Conservation (phyloP, 331 rosid species). For the Spiraea crenata region DNA sequence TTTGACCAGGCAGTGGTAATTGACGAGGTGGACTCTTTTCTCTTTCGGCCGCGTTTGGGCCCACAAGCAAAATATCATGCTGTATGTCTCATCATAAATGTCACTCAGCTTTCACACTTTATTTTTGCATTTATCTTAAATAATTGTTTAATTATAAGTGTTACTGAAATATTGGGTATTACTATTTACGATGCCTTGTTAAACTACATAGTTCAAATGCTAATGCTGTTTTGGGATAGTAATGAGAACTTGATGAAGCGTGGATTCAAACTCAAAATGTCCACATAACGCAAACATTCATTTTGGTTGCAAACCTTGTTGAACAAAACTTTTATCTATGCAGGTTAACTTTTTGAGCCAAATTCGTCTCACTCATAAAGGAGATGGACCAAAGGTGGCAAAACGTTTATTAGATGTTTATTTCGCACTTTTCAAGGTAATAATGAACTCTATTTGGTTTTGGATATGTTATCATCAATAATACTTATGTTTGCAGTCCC, state of each 20-base stretch:
- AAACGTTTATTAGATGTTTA: constrained; percentile 86
- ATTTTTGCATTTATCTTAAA: not conserved
- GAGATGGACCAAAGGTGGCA: constrained; percentile 95
- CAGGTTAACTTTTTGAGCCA: constrained; percentile 94
- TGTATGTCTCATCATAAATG: constrained; percentile 46
- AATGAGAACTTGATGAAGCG: not conserved
- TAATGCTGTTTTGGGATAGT: not conserved
- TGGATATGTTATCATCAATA: not conserved
- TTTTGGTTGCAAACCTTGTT: constrained; percentile 13
- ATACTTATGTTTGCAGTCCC: not conserved
- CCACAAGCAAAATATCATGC: constrained; percentile 84
- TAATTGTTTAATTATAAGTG: not conserved
- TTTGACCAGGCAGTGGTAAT: constrained; percentile 76
- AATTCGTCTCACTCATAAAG: constrained; percentile 68
- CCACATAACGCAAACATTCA: constrained; percentile 10
- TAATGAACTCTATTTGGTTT: constrained; percentile 5
- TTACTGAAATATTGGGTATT: not conserved
- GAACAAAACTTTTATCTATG: constrained; percentile 23
- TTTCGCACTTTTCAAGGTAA: constrained; percentile 93
- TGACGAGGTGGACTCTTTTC: constrained; percentile 91
- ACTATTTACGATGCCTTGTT: not conserved
- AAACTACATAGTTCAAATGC: not conserved
- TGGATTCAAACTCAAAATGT: not conserved
- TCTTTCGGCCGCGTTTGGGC: constrained; percentile 86
- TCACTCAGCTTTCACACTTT: not conserved